phyloP scores from a whole-genome alignment of 192 early-diverging fungal species.

The Backusella morwellensis region DNA sequence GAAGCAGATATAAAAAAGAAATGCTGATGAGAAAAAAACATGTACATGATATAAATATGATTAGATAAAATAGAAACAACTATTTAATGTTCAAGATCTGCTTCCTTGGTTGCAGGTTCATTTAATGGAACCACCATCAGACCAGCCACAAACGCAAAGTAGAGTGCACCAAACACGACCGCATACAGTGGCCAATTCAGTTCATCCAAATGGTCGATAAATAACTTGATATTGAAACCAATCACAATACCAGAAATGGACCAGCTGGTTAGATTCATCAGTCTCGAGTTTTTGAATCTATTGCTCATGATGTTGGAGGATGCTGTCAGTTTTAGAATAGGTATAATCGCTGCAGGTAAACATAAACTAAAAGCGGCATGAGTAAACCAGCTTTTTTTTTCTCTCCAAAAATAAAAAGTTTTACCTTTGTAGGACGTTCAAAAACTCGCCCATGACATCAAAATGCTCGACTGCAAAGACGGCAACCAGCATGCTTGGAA shows the following conservation, averaged over 20 bases:
- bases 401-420: not conserved
- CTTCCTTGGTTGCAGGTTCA: not conserved
- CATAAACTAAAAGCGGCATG: slow-evolving; percentile 39
- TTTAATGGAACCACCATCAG: slow-evolving; percentile 11
- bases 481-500: slow-evolving; percentile 66
- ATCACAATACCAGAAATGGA: slow-evolving; percentile 47
- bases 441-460: slow-evolving; percentile 65
- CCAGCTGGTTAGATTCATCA: slow-evolving; percentile 43
- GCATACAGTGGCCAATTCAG: slow-evolving; percentile 12
- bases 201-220: slow-evolving; percentile 34
- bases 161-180: not conserved
- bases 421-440: slow-evolving; percentile 67
- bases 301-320: slow-evolving; percentile 48
- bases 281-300: slow-evolving; percentile 21
- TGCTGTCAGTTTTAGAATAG: slow-evolving; percentile 59
- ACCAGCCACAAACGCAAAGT: slow-evolving; percentile 24
- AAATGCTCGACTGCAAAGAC: slow-evolving; percentile 52
- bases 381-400: not conserved
- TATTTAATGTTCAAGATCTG: not conserved
- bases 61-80: not conserved
- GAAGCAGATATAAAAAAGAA: not conserved
- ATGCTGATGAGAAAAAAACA: not conserved
- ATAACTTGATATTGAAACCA: slow-evolving; percentile 54
- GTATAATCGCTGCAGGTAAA: slow-evolving; percentile 62
- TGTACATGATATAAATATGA: not conserved